phyloP scores from a whole-genome alignment of 2,329 filamentous ascomycete species.

The Pseudomassariella vexata region DNA sequence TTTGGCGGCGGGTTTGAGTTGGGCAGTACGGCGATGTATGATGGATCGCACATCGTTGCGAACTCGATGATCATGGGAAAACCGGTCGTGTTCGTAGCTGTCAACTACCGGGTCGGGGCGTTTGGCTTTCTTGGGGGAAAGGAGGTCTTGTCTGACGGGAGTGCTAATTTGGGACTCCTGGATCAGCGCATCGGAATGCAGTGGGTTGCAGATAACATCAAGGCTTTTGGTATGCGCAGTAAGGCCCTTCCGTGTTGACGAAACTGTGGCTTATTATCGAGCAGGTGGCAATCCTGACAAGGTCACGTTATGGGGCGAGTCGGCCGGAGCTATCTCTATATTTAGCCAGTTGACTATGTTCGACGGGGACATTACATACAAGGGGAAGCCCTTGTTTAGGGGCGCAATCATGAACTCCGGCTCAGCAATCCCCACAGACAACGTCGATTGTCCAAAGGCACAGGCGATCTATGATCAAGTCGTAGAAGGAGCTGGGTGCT shows the following conservation, averaged over 20 bases:
- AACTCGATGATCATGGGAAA: slow-evolving; percentile 43
- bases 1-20: slow-evolving; percentile 61
- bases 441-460: slow-evolving; percentile 59
- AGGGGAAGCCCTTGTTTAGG: slow-evolving; percentile 68
- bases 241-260: too few species aligned
- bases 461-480: slow-evolving; percentile 61
- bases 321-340: slow-evolving; percentile 67
- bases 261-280: too few species aligned
- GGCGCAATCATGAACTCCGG: slow-evolving; percentile 75
- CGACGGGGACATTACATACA: slow-evolving; percentile 66
- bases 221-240: slow-evolving; percentile 68
- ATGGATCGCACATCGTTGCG: slow-evolving; percentile 38
- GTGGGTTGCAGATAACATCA: slow-evolving; percentile 75
- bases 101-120: slow-evolving; percentile 71
- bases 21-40: slow-evolving; percentile 39
- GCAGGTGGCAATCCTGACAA: too few species aligned
- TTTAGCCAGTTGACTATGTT: slow-evolving; percentile 72
- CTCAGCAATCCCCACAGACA: slow-evolving; percentile 52
- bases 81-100: slow-evolving; percentile 67
- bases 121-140: slow-evolving; percentile 69
- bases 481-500: slow-evolving; percentile 56
- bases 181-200: slow-evolving; percentile 68
- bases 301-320: slow-evolving; percentile 76
- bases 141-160: slow-evolving; percentile 60
- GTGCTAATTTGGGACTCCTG: slow-evolving; percentile 63